Conservation (phyloP, 371 early-diverging fungal species). For the Mucor indicus region DNA sequence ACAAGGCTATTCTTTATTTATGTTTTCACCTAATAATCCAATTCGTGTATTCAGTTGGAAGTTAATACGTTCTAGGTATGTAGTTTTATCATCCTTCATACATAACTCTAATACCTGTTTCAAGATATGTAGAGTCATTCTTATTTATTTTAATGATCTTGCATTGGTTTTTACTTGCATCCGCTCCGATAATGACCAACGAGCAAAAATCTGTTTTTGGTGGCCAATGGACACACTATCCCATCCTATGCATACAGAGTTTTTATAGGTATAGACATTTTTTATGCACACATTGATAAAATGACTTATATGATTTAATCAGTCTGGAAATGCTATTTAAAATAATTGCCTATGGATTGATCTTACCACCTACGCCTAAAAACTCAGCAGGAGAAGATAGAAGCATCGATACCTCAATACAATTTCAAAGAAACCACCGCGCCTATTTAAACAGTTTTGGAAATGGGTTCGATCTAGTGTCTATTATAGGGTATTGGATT, state of each 20-base stretch:
- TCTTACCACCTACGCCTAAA: slow-evolving; percentile 16
- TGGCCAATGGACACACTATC: slow-evolving; percentile 51
- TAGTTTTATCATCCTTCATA: too few relatives aligned
- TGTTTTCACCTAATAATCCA: slow-evolving; percentile 24
- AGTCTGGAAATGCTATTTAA: slow-evolving; percentile 26
- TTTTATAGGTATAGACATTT: slow-evolving; percentile 42
- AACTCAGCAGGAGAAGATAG: not conserved
- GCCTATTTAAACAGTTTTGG: slow-evolving; percentile 43
- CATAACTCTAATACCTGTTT: too few relatives aligned
- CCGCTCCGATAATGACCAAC: slow-evolving; percentile 40
- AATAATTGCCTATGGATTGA: slow-evolving; percentile 50
- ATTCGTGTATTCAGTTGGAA: slow-evolving; percentile 30
- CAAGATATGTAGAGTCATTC: slow-evolving; percentile 43
- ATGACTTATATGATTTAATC: not conserved
- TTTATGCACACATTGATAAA: not conserved
- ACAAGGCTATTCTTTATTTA: slow-evolving; percentile 22
- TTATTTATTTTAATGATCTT: slow-evolving; percentile 44
- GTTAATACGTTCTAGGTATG: slow-evolving; percentile 41
- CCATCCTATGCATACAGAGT: slow-evolving; percentile 42
- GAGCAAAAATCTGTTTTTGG: slow-evolving; percentile 46
- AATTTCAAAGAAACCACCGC: slow-evolving; percentile 16
- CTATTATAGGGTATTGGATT: slow-evolving; percentile 50
- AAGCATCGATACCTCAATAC: not conserved
- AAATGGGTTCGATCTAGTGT: slow-evolving; percentile 44
- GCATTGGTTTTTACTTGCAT: slow-evolving; percentile 56